Evolutionary conservation across 2,329 filamentous ascomycete species (phyloP).

Genomic region (Volutella citrinella): DNA sequence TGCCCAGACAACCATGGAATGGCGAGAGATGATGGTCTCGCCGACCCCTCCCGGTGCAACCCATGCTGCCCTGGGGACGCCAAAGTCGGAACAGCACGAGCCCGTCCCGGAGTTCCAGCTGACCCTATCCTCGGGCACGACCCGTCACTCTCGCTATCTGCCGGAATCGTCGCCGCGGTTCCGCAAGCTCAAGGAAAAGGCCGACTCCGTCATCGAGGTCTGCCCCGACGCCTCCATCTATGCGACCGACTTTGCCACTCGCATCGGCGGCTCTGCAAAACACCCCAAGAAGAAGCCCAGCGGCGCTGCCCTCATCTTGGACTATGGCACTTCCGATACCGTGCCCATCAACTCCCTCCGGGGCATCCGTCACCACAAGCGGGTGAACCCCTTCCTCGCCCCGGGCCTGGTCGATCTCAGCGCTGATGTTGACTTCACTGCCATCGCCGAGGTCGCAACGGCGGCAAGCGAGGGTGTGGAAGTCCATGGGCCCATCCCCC

Average conservation of each 20-base stretch:
- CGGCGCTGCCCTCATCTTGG: constrained; percentile 90
- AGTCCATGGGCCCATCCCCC: constrained; percentile 87
- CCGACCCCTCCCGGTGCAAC: constrained; percentile 57
- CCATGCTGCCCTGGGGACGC: constrained; percentile 51
- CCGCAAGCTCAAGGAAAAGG: constrained; percentile 64
- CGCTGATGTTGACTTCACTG: constrained; percentile 90
- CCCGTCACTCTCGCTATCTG: constrained; percentile 80
- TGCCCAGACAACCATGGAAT: constrained; percentile 53
- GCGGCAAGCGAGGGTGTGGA: constrained; percentile 76
- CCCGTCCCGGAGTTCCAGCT: constrained; percentile 81
- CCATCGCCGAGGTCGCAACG: constrained; percentile 77
- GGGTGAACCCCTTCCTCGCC: constrained; percentile 73
- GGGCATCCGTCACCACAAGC: constrained; percentile 75
- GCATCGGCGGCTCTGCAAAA: constrained; percentile 69
- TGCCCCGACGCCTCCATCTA: constrained; percentile 84
- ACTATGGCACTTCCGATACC: constrained; percentile 79
- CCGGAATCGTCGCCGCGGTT: constrained; percentile 81
- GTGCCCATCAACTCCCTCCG: constrained; percentile 88
- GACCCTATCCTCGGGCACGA: constrained; percentile 69
- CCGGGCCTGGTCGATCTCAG: constrained; percentile 85
- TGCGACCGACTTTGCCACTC: constrained; percentile 73
- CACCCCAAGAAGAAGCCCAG: constrained; percentile 60
- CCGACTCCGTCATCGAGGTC: constrained; percentile 78
- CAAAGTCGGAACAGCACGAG: constrained; percentile 48
- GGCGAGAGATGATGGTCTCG: constrained; percentile 80